A percentile compares a stretch with the other conserved stretches of the same genome.
Conservation (phyloP, 495 filamentous ascomycete genomes). For the Staphylotrichum tortipilum region DNA sequence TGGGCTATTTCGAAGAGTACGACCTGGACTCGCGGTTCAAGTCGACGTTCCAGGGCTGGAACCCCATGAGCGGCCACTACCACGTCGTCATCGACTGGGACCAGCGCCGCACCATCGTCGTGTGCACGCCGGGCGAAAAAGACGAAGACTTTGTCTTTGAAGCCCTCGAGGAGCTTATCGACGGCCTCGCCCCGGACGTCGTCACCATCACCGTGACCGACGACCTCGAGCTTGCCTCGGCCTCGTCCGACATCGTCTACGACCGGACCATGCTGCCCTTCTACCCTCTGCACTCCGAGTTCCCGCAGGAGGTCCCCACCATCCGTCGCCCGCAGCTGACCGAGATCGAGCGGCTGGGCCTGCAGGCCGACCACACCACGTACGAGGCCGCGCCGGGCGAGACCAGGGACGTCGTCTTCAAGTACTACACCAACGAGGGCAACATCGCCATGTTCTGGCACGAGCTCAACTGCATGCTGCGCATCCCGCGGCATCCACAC, state of each 20-base stretch:
- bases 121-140: not conserved
- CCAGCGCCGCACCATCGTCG: not conserved
- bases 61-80: not conserved
- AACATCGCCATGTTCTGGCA: conserved; percentile 21
- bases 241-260: not conserved
- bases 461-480: conserved; percentile 28
- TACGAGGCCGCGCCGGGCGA: not conserved
- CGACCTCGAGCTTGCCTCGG: not conserved
- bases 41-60: not conserved
- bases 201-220: not conserved
- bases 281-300: conserved; percentile 2
- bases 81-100: not conserved
- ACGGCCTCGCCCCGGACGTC: not conserved
- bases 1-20: not conserved
- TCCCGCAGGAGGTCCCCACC: not conserved
- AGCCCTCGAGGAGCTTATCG: not conserved
- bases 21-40: not conserved
- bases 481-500: conserved; percentile 26
- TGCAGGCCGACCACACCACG: conserved; percentile 3
- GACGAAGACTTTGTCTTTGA: conserved; percentile 1
- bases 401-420: conserved; percentile 6
- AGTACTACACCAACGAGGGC: conserved; percentile 8
- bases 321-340: conserved; percentile 5
- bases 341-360: conserved; percentile 2
- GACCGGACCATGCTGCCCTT: conserved; percentile 1